Conservation (phyloP, 208 protist species). For the Lotmaria passim region DNA sequence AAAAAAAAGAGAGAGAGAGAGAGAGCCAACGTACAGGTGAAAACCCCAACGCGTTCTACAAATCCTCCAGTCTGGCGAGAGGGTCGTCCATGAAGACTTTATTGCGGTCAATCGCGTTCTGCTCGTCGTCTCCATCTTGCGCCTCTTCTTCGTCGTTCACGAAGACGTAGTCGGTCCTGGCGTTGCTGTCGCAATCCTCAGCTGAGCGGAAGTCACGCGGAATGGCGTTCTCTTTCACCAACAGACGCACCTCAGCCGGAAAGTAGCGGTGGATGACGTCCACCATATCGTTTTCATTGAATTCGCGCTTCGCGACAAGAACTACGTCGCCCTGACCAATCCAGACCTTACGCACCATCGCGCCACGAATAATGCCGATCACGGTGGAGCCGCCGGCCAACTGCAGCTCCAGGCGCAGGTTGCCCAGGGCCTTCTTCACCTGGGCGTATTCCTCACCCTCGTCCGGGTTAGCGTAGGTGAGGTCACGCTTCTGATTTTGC, state of each 20-base stretch:
- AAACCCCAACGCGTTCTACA: conserved; percentile 37
- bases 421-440: conserved; percentile 97
- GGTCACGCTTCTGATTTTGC: conserved; percentile 96
- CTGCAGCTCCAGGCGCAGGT: conserved; percentile 96
- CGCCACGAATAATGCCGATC: conserved; percentile 83
- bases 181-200: conserved; percentile 68
- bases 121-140: conserved; percentile 53
- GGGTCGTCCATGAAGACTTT: conserved; percentile 80
- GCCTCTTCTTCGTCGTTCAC: conserved; percentile 76
- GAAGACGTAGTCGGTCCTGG: conserved; percentile 74
- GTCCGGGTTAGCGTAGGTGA: conserved; percentile 94
- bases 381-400: conserved; percentile 72
- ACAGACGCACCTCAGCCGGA: conserved; percentile 68
- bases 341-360: conserved; percentile 89
- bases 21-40: neutral
- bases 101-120: conserved; percentile 69
- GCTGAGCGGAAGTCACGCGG: conserved; percentile 83
- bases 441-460: conserved; percentile 99
- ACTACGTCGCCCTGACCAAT: conserved; percentile 83
- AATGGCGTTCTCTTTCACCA: conserved; percentile 83
- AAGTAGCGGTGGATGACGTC: conserved; percentile 87
- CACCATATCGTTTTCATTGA: conserved; percentile 82
- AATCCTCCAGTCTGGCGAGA: conserved; percentile 63
- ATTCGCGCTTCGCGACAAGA: conserved; percentile 77
- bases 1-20: too few relatives aligned